Base-by-base conservation (phyloP, 129 eudicot species). In the Flaveria linearis region DNA sequence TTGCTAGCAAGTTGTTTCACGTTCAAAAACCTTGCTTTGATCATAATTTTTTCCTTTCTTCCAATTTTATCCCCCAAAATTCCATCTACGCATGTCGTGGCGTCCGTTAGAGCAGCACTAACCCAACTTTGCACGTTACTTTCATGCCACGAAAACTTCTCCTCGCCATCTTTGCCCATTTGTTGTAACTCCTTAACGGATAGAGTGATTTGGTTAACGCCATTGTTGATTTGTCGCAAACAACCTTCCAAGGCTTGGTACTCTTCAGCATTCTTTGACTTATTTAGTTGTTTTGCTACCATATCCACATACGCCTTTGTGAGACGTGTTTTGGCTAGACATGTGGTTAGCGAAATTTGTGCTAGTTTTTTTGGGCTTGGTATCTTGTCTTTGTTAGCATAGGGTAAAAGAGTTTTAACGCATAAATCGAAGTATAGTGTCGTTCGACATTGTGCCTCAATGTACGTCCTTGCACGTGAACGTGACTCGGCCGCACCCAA, bases 41-140 rank as follows among this genome's bases (percentile, higher is more conserved):
- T 83, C 57, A 79, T 69, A 41, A 84, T 82, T 82, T 77, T 86
- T 50, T 16, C 70, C 72, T 72, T 88, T 57, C 80, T 78, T 12
- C 90, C 87, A 26, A 83, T 72, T 39, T 76, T 77, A 28, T 33
- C 71, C 55, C 84, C 90, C 5, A 76, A 80, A 56, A 86, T 60
- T 51, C 87, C 90, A 50, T 86, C 90, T 9, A 88, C 64, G 17
- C 97, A 91, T 1, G 69, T 50, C 9, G 83, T 79, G 49, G 89
- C 71, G 20, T 88, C 95, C 0, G 95, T 83, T 0, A 86, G 67
- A n/a, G 95, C 95, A 16, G 95, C 85, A 71, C 97, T 79, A 51
- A 87, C 70, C 97, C 97, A 91, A 4, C 85, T 85, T 5, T 84
- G 73, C 17, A 91, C 84, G 53, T 91, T 91, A 69, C 88, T 88